These are phyloP conservation scores for Chloropicon primus DNA, from an alignment of 139 green algal species.

Conservation along the genomic window DNA sequence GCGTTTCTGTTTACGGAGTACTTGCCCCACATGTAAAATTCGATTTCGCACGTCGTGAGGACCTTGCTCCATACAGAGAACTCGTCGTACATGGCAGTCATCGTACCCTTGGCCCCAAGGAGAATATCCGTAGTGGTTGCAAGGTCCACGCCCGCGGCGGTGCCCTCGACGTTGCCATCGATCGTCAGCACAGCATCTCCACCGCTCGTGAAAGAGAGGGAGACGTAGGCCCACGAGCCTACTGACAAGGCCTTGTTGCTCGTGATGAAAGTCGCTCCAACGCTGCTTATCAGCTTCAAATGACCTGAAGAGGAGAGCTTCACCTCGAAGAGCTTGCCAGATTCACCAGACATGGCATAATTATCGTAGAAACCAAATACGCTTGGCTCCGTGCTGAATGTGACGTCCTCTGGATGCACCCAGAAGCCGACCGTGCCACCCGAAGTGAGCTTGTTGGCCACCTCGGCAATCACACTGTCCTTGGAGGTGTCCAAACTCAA, in stretches of 20 bases:
- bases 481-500: background rate
- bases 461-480: background rate
- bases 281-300: background rate
- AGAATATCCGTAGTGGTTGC: background rate
- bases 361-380: background rate
- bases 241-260: background rate
- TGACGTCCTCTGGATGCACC: background rate
- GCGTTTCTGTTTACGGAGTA: background rate
- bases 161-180: background rate
- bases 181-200: background rate
- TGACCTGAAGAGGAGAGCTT: background rate
- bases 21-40: conserved; percentile 14
- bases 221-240: background rate
- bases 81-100: conserved; percentile 12
- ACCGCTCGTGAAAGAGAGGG: background rate
- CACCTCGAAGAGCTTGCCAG: background rate
- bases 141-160: background rate
- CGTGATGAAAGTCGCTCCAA: background rate
- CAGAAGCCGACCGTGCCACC: background rate
- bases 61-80: conserved; percentile 2
- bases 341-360: background rate
- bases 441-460: background rate
- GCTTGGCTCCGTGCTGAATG: background rate
- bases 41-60: conserved; percentile 8
- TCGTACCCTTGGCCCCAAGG: background rate